These are phyloP conservation scores for Whalleya microplaca DNA, from an alignment of 2,329 filamentous ascomycete species.

Conservation along the genomic window DNA sequence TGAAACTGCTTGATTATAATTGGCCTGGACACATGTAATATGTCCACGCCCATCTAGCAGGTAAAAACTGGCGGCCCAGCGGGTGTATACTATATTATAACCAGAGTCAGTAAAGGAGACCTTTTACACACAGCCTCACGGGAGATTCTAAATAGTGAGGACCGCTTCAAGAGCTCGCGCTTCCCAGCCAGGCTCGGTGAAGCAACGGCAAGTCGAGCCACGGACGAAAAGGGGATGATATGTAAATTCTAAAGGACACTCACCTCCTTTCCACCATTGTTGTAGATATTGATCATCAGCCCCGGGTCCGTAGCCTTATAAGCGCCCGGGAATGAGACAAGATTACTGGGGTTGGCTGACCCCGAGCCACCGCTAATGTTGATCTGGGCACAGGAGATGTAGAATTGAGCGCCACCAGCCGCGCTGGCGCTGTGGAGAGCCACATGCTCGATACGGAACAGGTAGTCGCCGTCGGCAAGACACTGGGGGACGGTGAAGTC, in stretches of 20 bases:
- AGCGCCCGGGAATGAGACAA: constrained; percentile 38
- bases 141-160: too few species aligned
- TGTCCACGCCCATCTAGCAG: constrained; percentile 9
- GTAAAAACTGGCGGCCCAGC: constrained; percentile 22
- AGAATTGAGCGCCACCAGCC: constrained; percentile 42
- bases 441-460: constrained; percentile 44
- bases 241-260: not conserved
- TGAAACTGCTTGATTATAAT: not conserved
- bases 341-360: constrained; percentile 26
- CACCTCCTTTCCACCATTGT: constrained; percentile 31
- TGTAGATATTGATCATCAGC: constrained; percentile 39
- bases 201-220: too few species aligned
- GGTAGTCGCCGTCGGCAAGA: constrained; percentile 42
- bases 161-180: not conserved
- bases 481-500: constrained; percentile 40
- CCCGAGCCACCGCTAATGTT: constrained; percentile 39
- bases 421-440: constrained; percentile 39
- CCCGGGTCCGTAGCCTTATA: constrained; percentile 44
- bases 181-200: not conserved
- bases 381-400: constrained; percentile 41
- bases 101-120: not conserved
- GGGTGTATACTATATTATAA: not conserved
- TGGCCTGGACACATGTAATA: too few species aligned
- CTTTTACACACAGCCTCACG: too few species aligned
- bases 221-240: too few species aligned